Conservation (phyloP, 495 filamentous ascomycete species). For the Penicillium bialowiezense region DNA sequence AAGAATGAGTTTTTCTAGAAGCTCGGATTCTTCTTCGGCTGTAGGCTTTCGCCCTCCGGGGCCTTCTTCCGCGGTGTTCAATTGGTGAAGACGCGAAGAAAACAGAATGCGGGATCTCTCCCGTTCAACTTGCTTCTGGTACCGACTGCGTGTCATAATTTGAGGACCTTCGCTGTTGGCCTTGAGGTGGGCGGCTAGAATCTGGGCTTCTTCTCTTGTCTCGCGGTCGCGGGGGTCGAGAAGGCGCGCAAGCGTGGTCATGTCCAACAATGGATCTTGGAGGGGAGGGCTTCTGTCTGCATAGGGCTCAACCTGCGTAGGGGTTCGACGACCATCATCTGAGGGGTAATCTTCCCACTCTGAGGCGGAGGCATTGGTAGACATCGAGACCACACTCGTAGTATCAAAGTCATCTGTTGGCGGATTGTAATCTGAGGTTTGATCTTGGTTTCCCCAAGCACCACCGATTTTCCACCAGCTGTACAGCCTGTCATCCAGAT, state of each 20-base stretch:
- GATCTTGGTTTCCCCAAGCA: conserved; percentile 78
- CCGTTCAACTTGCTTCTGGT: conserved; percentile 59
- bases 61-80: conserved; percentile 9
- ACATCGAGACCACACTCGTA: conserved; percentile 72
- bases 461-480: conserved; percentile 75
- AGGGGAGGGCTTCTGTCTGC: conserved; percentile 52
- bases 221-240: conserved; percentile 77
- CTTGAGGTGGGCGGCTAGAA: conserved; percentile 77
- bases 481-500: conserved; percentile 71
- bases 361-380: conserved; percentile 45
- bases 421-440: conserved; percentile 66
- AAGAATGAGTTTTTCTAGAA: conserved; percentile 82
- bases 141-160: conserved; percentile 81
- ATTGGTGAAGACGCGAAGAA: conserved; percentile 30
- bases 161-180: conserved; percentile 42
- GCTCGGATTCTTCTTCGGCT: conserved; percentile 70
- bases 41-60: conserved; percentile 43
- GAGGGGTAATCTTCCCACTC: conserved; percentile 57
- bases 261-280: conserved; percentile 61
- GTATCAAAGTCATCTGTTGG: conserved; percentile 59
- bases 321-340: conserved; percentile 68
- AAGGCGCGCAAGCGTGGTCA: conserved; percentile 70
- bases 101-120: conserved; percentile 67
- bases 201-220: conserved; percentile 73
- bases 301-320: conserved; percentile 57